Conservation (phyloP, 768 basidiomycete genomes). For the Lentinula raphanica region DNA sequence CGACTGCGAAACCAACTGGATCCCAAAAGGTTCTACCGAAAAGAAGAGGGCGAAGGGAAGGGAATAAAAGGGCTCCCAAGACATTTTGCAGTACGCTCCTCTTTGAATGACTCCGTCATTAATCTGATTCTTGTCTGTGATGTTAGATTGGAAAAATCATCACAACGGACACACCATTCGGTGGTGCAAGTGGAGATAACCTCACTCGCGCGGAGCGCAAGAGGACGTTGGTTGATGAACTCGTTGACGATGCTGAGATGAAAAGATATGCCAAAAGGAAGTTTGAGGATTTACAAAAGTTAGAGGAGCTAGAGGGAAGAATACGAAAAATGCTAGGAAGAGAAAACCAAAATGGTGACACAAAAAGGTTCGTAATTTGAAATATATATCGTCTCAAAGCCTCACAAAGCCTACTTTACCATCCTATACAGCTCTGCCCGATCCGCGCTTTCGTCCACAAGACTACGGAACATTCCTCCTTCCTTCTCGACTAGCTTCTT, state of each 20-base stretch:
- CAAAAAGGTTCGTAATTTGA: conserved; percentile 13
- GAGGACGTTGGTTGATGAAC: conserved; percentile 81
- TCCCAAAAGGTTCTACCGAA: conserved; percentile 87
- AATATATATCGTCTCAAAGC: not conserved
- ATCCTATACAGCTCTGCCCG: not conserved
- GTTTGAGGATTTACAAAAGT: conserved; percentile 73
- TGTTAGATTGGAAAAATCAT: conserved; percentile 75
- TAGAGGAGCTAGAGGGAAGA: conserved; percentile 63
- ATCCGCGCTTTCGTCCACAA: conserved; percentile 30
- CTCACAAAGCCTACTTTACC: not conserved
- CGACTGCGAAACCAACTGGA: conserved; percentile 85
- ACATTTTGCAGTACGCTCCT: conserved; percentile 72
- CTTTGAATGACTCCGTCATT: not conserved
- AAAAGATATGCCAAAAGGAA: conserved; percentile 89
- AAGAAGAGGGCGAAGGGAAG: conserved; percentile 80
- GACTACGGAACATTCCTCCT: conserved; percentile 29
- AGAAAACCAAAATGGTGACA: conserved; percentile 64
- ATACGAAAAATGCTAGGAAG: conserved; percentile 63
- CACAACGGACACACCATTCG: conserved; percentile 67
- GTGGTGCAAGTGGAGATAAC: conserved; percentile 63
- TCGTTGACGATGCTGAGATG: conserved; percentile 84
- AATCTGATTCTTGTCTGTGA: not conserved
- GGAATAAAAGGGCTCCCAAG: conserved; percentile 83
- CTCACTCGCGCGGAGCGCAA: conserved; percentile 67
- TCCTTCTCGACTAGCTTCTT: conserved; percentile 34